These are phyloP conservation scores for Mimosa pudica DNA, from an alignment of 306 rosid species.

Conservation along the genomic window DNA sequence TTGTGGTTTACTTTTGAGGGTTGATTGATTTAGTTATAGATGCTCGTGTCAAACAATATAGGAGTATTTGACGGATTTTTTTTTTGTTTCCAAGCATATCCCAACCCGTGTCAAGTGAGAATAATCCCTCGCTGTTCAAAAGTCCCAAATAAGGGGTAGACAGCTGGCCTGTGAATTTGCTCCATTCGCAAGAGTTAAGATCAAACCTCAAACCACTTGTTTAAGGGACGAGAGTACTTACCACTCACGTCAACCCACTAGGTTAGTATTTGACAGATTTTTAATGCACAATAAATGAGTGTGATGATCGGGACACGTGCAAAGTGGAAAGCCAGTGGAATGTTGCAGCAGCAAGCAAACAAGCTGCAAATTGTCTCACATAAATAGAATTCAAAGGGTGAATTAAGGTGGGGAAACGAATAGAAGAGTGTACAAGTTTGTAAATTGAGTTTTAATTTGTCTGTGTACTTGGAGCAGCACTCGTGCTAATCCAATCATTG, in stretches of 20 bases:
- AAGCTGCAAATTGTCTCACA: background rate
- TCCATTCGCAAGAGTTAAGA: no score
- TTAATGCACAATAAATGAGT: constrained; percentile 32
- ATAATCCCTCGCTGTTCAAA: no score
- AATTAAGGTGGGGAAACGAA: background rate
- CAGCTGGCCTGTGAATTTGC: no score
- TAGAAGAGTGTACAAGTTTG: background rate
- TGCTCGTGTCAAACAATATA: constrained; percentile 36
- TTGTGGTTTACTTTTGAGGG: constrained; percentile 44
- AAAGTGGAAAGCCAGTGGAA: constrained; percentile 34
- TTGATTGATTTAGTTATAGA: background rate
- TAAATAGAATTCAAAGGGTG: constrained; percentile 39
- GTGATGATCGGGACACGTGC: constrained; percentile 58
- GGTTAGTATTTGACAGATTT: constrained; percentile 13
- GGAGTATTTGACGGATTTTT: no score
- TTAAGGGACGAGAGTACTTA: no score
- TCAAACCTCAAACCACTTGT: no score
- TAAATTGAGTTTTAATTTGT: constrained; percentile 30
- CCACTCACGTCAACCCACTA: no score
- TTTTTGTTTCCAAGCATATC: no score
- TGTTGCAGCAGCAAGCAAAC: background rate
- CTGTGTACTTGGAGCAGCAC: background rate
- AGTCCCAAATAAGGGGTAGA: no score
- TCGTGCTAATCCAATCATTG: constrained; percentile 36
- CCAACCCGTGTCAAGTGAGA: no score